Evolutionary conservation across 768 basidiomycete genomes (phyloP), one percentile per base, ranked within the genome.

Genomic region (Termitomyces sp.): DNA sequence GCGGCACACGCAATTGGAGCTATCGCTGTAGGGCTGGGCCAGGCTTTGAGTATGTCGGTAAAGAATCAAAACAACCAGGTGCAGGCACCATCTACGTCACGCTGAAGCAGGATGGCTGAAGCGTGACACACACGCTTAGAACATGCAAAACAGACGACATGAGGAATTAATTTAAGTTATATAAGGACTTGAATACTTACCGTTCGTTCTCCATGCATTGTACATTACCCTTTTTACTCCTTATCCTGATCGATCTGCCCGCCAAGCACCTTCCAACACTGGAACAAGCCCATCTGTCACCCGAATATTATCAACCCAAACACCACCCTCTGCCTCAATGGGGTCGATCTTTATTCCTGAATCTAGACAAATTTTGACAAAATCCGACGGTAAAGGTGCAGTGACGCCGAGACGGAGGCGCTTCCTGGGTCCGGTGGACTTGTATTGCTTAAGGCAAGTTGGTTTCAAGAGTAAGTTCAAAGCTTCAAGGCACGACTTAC

Each of bases 1-100:
- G 85, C 90, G 14, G 87, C 83, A 14, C 89, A 91, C 62, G 89
- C 90, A 1, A 84, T 88, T 26, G 89, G 90, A 10, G 88, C 88
- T 1, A 84, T 91, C 58, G 90, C 88, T 1, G 80, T 91, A 3
- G 88, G 90, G 2, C 73, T 91, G 33, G 89, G 89, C 9, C 76
- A 78, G 60, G 77, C 74, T 8, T 62, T 78, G 35, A 69, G 74
- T 30, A 69, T 68, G 30, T 64, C 71, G 28, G 71, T 75, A 18
- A 70, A 70, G 55, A 70, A 71, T 36, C 48, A 54, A 13, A 41
- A 49, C 43, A 43, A 30, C 32, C 36, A 55, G 48, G 59, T 58
- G 49, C 64, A 65, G 44, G 62, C 59, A 30, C 57, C 65, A 13
- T 54, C 56, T 49, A 60, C 48, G 24, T 54, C 58, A 22, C 57